Evolutionary conservation across 306 rosid species (phyloP), one percentile per base, ranked within the genome.

Genomic region (Purshia tridentata): DNA sequence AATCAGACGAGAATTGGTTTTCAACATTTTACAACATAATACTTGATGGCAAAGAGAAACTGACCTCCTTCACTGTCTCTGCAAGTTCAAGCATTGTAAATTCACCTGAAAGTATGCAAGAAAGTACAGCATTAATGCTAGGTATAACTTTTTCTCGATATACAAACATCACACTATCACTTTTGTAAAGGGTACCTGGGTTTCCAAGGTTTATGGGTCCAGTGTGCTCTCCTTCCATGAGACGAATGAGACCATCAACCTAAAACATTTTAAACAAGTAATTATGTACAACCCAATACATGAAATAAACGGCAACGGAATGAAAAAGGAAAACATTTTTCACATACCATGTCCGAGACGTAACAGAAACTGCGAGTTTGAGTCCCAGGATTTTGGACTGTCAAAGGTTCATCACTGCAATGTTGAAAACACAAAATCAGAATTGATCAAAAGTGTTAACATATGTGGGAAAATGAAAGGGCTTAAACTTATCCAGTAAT

Each of bases 121-220:
- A 51, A 49, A 50, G 47, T 22, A 37, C 15, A 22, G 42, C 3
- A 18, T 6, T 15, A 52, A 37, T 14, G 54, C 15, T 16, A 9
- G 22, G n/a, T 11, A 10, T 13, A 20, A 23, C 16, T 23, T 10
- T 4, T 2, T 20, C 45, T 8, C 6, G 23, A 13, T 18, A 58
- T 10, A 58, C 42, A 59, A 57, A 59, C 10, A 22, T 15, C 22
- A 12, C 12, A 14, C 1, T 19, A 40, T 7, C 42, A 54, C 10
- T 6, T 8, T 60, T 54, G n/a, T 70, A 64, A 42, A 74, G 55
- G 6, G 68, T 64, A 91, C 94, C 97, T 67, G 97, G 96, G 87
- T 91, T 91, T 76, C 97, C 97, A 67, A 91, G 85, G 79, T 91
- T 91, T 80, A 91, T 87, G 74, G 97, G 97, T 12, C 96, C 96